Percentiles rank a stretch among this genome's conserved stretches.
Evolutionary conservation across 345 rosid genomes (phyloP).

Genomic region (Eucalyptus erythrocorys): DNA sequence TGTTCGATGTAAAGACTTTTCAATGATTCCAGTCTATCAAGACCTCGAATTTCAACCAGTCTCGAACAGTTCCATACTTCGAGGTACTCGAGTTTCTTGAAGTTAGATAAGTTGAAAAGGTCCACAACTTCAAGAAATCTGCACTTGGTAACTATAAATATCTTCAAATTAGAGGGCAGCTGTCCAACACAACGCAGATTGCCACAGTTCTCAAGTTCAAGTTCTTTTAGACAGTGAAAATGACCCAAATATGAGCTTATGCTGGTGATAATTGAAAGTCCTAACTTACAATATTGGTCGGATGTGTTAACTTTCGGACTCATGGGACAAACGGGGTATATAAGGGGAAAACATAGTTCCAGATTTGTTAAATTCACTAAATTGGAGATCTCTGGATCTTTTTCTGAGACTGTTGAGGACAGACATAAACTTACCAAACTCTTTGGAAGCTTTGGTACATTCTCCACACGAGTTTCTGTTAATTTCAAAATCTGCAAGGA

Average conservation of each 20-base stretch:
- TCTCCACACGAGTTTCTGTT: no score
- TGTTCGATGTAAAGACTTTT: fast-evolving
- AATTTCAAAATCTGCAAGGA: no score
- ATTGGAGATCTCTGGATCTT: fast-evolving
- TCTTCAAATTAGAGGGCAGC: not conserved
- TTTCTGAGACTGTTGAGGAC: fast-evolving
- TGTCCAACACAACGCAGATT: not conserved
- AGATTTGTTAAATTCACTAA: no score
- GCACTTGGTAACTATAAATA: fast-evolving
- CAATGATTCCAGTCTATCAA: not conserved
- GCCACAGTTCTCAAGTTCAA: not conserved
- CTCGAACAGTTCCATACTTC: fast-evolving
- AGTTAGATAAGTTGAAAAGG: not conserved
- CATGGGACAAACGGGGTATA: fast-evolving
- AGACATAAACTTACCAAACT: no score
- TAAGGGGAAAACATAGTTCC: no score
- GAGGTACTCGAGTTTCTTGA: not conserved
- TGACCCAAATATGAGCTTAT: not conserved
- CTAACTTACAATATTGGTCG: not conserved
- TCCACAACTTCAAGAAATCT: not conserved
- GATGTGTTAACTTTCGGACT: fast-evolving
- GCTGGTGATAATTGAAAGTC: not conserved
- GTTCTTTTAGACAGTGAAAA: not conserved
- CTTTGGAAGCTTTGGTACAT: no score
- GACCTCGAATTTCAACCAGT: not conserved